Percentiles rank a stretch among this genome's conserved stretches.
These are phyloP conservation scores for Mycocentrospora acerina DNA, from an alignment of 2,329 filamentous ascomycete species.

Conservation along the genomic window DNA sequence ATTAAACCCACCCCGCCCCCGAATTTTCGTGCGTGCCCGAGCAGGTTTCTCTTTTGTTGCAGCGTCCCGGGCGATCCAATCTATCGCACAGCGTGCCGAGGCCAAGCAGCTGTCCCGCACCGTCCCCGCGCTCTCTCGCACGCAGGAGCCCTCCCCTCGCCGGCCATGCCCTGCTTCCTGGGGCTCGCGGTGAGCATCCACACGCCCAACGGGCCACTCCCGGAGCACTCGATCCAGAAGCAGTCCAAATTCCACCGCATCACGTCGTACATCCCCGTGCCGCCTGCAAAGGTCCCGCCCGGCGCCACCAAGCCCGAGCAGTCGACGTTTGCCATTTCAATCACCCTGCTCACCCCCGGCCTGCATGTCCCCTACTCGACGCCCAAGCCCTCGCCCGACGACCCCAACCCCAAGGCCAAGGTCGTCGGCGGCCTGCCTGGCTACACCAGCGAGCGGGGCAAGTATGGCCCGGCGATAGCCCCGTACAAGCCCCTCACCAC, in stretches of 20 bases:
- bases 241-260: constrained; percentile 89
- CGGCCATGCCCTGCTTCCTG: constrained; percentile 90
- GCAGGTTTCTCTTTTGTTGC: constrained; percentile 9
- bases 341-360: constrained; percentile 87
- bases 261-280: constrained; percentile 95
- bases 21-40: constrained; percentile 15
- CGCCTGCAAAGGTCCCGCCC: constrained; percentile 73
- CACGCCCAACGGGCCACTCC: constrained; percentile 73
- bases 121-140: constrained; percentile 20
- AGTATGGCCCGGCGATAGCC: constrained; percentile 61
- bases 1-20: constrained; percentile 9
- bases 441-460: constrained; percentile 52
- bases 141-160: constrained; percentile 8
- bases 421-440: constrained; percentile 72
- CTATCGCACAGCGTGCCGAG: constrained; percentile 20
- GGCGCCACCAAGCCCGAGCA: constrained; percentile 78
- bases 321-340: constrained; percentile 96
- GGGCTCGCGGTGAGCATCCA: constrained; percentile 98
- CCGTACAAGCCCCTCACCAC: constrained; percentile 92
- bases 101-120: constrained; percentile 17
- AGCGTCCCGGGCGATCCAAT: constrained; percentile 1
- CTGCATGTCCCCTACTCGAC: constrained; percentile 90
- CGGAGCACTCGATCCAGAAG: constrained; percentile 93
- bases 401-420: constrained; percentile 79
- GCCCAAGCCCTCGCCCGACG: constrained; percentile 73